Evolutionary conservation across 352 stramenopile species (phyloP), one percentile per base, ranked within the genome.

Genomic region (Phytophthora litchii): DNA sequence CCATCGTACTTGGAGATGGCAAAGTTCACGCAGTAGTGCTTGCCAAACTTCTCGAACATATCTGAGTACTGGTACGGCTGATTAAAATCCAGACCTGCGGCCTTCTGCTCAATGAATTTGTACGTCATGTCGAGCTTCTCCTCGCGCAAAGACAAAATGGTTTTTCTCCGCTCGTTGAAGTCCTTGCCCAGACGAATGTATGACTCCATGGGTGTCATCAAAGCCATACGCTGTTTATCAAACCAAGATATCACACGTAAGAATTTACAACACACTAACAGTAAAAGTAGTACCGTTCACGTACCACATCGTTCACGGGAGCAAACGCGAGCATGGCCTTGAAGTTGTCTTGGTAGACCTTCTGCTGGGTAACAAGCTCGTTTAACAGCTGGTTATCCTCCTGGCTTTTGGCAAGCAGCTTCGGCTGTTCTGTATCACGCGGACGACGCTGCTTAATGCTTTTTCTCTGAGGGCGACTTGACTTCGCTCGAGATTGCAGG

Each of bases 161-260:
- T 84, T 54, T 74, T 71, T 47, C 80, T 72, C 32, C 83, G 66
- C 50, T 92, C 76, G 27, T 87, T 61, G 21, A 90, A 88, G 43
- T 89, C 77, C 9, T 62, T 72, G 3, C 75, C 75, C 0, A 90
- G 59, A 20, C 75, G 83, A 54, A 92, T 89, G 52, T 86, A 91
- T 49, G 78, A 82, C 56, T 90, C 83, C 54, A 92, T 89, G 1
- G 80, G 80, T 0, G 83, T 92, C 80, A 90, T 90, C n/a, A 92
- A 38, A 13, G 83, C 82, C 63, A 90, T 81, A 35, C 80, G 79
- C 75, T 85, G 16, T 40, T 51, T 14, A 38, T 8, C 3, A 51
- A 53, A 60, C 23, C 34, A 31, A 5, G 11, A 51, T 31, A 53
- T 29, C 37, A 60, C 16, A 43, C 6, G 12, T 47, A 5, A 42